Evolutionary conservation across 2,329 filamentous ascomycete species (phyloP).

Genomic region (Arthroderma sp.): DNA sequence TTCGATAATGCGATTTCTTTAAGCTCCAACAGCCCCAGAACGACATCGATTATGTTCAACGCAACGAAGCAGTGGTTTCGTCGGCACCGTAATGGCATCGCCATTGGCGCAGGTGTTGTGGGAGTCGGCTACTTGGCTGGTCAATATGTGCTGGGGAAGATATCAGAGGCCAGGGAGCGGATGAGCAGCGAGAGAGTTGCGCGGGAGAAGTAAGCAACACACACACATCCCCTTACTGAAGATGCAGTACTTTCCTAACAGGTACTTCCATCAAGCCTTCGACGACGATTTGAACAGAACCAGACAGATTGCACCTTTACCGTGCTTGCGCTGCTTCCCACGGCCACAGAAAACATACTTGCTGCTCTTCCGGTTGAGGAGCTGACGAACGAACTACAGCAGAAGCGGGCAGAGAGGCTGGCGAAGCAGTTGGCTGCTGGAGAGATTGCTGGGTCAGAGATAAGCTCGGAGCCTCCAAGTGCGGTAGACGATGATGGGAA

Average conservation of each 20-base stretch:
- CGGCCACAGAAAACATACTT: conserved; percentile 78
- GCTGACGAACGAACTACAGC: conserved; percentile 85
- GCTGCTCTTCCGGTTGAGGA: conserved; percentile 81
- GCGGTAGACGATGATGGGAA: conserved; percentile 70
- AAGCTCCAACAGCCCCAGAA: no score
- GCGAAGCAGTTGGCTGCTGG: conserved; percentile 43
- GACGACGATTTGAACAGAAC: conserved; percentile 94
- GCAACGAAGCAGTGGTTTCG: conserved; percentile 81
- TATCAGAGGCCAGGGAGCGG: conserved; percentile 85
- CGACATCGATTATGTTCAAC: conserved; percentile 42
- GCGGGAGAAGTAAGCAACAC: conserved; percentile 79
- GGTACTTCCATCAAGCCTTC: conserved; percentile 54
- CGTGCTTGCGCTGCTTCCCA: conserved; percentile 86
- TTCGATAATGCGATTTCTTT: no score
- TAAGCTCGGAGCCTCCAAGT: conserved; percentile 50
- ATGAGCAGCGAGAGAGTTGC: conserved; percentile 94
- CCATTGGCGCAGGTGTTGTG: conserved; percentile 74
- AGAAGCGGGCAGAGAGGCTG: conserved; percentile 69
- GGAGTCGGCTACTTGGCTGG: conserved; percentile 84
- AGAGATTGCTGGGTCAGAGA: conserved; percentile 46
- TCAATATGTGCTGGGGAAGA: conserved; percentile 83
- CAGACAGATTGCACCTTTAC: conserved; percentile 98
- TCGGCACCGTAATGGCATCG: conserved; percentile 81
- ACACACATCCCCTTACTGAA: background rate
- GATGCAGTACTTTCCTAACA: background rate